Evolutionary conservation across 2,329 filamentous ascomycete species (phyloP).

Genomic region (Rhynchosporium graminicola): DNA sequence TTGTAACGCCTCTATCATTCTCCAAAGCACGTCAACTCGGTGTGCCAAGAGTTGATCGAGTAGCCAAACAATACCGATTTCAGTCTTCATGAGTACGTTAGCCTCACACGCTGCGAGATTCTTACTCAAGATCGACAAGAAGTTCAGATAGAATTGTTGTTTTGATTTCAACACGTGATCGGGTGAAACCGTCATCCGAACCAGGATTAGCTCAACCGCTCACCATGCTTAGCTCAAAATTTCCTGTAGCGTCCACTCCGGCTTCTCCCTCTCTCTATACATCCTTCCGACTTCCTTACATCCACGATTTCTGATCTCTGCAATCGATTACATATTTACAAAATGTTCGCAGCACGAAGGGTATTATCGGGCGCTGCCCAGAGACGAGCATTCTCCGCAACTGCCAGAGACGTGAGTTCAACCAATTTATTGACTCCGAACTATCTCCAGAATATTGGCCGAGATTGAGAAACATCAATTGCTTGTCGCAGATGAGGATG

Average conservation of each 20-base stretch:
- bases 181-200: constrained; percentile 1
- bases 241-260: neutral
- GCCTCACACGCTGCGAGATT: too few relatives aligned
- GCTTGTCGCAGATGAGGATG: constrained; percentile 5
- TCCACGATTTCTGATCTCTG: constrained; percentile 23
- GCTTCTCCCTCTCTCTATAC: constrained; percentile 11
- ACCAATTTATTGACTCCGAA: constrained; percentile 17
- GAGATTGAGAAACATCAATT: constrained; percentile 20
- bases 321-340: constrained; percentile 38
- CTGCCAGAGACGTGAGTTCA: constrained; percentile 68
- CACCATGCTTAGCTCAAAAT: constrained; percentile 15
- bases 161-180: neutral
- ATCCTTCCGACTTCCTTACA: constrained; percentile 26
- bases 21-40: too few relatives aligned
- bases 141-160: neutral
- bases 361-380: constrained; percentile 59
- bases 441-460: constrained; percentile 10
- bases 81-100: too few relatives aligned
- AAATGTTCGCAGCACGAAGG: constrained; percentile 74
- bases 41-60: too few relatives aligned
- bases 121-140: too few relatives aligned
- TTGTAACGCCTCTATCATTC: too few relatives aligned
- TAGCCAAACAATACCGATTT: too few relatives aligned
- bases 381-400: constrained; percentile 79
- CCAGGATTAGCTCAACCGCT: constrained; percentile 8